Evolutionary conservation across 345 rosid species (phyloP).

Genomic region (Noccaea bulbosa): DNA sequence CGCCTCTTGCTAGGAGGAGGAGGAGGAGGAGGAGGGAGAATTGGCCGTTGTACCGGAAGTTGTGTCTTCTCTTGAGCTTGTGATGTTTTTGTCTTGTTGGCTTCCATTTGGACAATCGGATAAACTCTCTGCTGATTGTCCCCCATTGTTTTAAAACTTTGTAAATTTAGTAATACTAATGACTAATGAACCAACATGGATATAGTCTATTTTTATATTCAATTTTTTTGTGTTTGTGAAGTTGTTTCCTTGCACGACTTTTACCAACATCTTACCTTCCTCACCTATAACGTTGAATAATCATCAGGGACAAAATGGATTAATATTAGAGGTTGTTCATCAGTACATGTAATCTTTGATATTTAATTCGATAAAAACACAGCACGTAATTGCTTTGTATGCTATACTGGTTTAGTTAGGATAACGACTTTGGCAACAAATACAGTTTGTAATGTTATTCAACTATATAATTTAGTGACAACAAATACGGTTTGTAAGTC

Average conservation of each 20-base stretch:
- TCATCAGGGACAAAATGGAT: constrained; percentile 8
- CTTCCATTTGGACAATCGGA: constrained; percentile 50
- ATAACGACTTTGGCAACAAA: background rate
- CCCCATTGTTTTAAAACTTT: constrained; percentile 44
- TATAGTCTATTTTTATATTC: constrained; percentile 18
- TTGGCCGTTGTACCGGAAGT: constrained; percentile 32
- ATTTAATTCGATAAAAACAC: constrained; percentile 12
- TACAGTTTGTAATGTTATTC: too few relatives aligned
- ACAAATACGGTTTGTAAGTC: too few relatives aligned
- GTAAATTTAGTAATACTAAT: background rate
- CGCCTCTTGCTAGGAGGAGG: constrained; percentile 32
- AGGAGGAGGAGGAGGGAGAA: constrained; percentile 39
- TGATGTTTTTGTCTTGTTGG: constrained; percentile 40
- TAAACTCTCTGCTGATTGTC: constrained; percentile 54
- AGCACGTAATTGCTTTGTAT: constrained; percentile 28
- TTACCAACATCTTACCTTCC: constrained; percentile 51
- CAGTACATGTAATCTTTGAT: constrained; percentile 32
- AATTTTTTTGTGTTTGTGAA: constrained; percentile 1
- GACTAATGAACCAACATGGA: constrained; percentile 4
- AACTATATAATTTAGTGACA: too few relatives aligned
- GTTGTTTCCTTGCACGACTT: constrained; percentile 13
- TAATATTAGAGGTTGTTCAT: constrained; percentile 52
- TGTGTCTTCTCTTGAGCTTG: constrained; percentile 35
- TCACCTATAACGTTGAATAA: constrained; percentile 51
- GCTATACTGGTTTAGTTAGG: constrained; percentile 26